Conservation (phyloP, 805 yeast species). For the Kockiozyma suomiensis region DNA sequence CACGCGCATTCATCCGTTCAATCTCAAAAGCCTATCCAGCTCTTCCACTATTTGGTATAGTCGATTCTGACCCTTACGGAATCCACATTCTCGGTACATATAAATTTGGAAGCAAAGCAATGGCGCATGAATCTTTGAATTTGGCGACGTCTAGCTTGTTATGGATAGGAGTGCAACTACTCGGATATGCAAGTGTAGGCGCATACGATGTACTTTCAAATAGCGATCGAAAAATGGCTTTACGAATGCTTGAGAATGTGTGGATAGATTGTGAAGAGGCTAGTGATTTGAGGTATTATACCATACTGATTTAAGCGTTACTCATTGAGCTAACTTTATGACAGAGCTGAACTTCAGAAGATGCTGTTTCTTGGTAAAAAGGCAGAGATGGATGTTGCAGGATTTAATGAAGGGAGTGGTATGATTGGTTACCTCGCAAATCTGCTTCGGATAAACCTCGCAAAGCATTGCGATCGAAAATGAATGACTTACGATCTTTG, state of each 20-base stretch:
- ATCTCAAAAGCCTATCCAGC: conserved; percentile 40
- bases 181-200: conserved; percentile 42
- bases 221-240: conserved; percentile 43
- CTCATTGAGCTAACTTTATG: neutral
- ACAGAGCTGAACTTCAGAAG: conserved; percentile 55
- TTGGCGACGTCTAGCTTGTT: conserved; percentile 29
- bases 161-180: conserved; percentile 49
- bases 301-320: neutral
- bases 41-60: conserved; percentile 51
- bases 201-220: conserved; percentile 41
- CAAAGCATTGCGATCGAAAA: neutral
- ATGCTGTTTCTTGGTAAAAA: conserved; percentile 55
- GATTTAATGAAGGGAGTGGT: conserved; percentile 12
- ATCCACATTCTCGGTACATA: conserved; percentile 52
- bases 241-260: conserved; percentile 37
- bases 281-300: neutral
- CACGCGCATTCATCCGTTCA: conserved; percentile 48
- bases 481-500: neutral
- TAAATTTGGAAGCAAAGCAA: conserved; percentile 35
- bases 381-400: conserved; percentile 58
- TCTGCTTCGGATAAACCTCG: neutral
- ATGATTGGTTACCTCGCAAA: conserved; percentile 31
- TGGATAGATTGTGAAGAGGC: conserved; percentile 6
- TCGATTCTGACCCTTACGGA: conserved; percentile 71
- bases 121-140: conserved; percentile 20